Evolutionary conservation across 768 basidiomycete genomes (phyloP).

Genomic region (Zangia roseola): DNA sequence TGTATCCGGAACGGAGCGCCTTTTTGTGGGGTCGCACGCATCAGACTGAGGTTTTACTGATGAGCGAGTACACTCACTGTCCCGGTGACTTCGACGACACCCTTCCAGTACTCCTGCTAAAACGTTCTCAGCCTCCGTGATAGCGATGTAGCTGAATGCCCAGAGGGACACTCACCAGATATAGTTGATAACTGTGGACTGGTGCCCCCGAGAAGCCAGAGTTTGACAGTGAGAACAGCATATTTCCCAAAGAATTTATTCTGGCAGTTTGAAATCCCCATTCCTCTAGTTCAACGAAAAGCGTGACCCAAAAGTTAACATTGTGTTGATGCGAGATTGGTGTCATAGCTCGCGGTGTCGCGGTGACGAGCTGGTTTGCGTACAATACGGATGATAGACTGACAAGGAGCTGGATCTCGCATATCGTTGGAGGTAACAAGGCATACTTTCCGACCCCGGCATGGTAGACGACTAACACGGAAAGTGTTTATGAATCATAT

Average conservation of each 20-base stretch:
- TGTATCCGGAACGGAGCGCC: neutral
- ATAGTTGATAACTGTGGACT: neutral
- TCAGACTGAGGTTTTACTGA: too few species aligned
- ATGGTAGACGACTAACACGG: neutral
- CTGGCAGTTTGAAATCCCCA: slow-evolving; percentile 1
- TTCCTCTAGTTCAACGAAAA: neutral
- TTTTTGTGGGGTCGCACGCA: neutral
- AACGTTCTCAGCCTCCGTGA: too few species aligned
- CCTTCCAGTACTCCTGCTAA: neutral
- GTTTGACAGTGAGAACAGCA: neutral
- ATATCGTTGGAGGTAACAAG: slow-evolving; percentile 2
- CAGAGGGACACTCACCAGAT: neutral
- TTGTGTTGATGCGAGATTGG: slow-evolving; percentile 1
- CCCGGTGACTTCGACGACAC: neutral
- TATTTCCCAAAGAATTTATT: slow-evolving; percentile 3
- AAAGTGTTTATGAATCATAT: neutral
- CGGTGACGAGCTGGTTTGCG: neutral
- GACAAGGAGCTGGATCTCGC: slow-evolving; percentile 1
- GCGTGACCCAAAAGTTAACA: neutral
- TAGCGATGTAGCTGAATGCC: too few species aligned
- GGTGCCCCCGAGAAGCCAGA: neutral
- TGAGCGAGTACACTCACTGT: neutral
- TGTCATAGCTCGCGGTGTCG: neutral
- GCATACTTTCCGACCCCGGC: slow-evolving; percentile 1
- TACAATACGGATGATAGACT: slow-evolving; percentile 2